Evolutionary conservation across 2,329 filamentous ascomycete genomes (phyloP), one percentile per base, ranked within the genome.

Genomic region (Metarhizium robertsii): DNA sequence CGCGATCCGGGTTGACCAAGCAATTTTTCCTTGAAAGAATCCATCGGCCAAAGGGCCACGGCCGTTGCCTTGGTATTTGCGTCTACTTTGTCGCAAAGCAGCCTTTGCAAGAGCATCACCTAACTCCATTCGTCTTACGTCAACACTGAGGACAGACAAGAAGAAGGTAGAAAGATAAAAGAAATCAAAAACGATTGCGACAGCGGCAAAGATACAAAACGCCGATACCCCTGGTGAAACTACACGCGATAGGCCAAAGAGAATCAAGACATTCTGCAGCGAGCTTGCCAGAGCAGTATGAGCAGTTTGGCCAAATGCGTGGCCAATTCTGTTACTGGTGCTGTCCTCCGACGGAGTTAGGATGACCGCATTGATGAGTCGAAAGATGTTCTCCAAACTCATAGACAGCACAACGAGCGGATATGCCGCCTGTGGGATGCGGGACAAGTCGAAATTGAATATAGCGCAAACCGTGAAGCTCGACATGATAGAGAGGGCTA

Each of bases 131-230:
- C 88, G 79, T 25, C 85, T 81, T 10, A 92, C 87, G 66, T 92
- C 88, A 47, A 92, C 84, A 63, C 87, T 91, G 29, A 92, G 74
- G 13, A 92, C 87, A 1, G 88, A 83, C 3, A 91, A 75, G 64
- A 92, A 92, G 70, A 91, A 92, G 0, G 88, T 92, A 7, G 89
- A 79, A 25, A 91, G 76, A 64, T 88, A 91, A 63, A 91, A 84
- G 59, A 88, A 87, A 68, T 92, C 88, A 62, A 92, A 86, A 0
- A 87, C 70, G 14, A 90, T 81, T 1, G 88, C 89, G 53, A 92
- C 81, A 2, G 85, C 85, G 3, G 86, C 84, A 67, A 92, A 92
- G 1, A 80, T 80, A 69, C 88, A 92, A 62, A 92, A 91, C 0
- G 85, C 86, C 1, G 84, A 80, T 3, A 91, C 85, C 50, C 86